Evolutionary conservation across 2,329 filamentous ascomycete genomes (phyloP), one percentile per base, ranked within the genome.

Genomic region (Decorospora gaudefroyi): DNA sequence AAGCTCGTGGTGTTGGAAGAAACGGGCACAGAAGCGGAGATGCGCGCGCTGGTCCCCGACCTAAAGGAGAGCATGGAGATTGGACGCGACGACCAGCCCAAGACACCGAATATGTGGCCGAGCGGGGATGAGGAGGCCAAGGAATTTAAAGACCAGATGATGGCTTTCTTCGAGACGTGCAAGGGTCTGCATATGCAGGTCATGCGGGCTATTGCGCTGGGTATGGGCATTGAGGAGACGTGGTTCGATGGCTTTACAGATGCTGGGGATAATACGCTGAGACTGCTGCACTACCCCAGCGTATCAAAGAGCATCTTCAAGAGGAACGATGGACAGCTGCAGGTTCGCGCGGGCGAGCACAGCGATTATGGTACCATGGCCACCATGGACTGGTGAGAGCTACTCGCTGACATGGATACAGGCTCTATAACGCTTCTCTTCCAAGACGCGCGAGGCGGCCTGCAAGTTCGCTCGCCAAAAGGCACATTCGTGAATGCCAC

Each of bases 121-220:
- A 64, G 71, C 22, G 61, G 77, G 2, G 78, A 79, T 34, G 72
- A 73, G 2, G 77, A 78, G 19, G 81, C 79, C 3, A 74, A 79
- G 30, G 67, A 73, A 2, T 95, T 95, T 74, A 85, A 82, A 59
- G 61, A 74, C n/a, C 78, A 78, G 12, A 95, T 95, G 89, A 67
- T 84, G 34, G 70, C 70, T 3, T 96, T 96, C 70, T 87, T 86
- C 56, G 77, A 78, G n/a, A 76, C 78, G 48, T 95, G 90, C 71
- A 88, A 90, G 67, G 67, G 73, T 10, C 69, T 96, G 42, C 87
- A 96, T 68, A 75, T 82, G 18, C 76, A 90, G 52, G 80, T 95
- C 13, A 95, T 95, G 89, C 77, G 86, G 4, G 88, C 89, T 6
- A 88, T 95, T 51, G 89, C 88, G 0, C 73, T 92, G n/a, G 90